Base-by-base conservation (phyloP, 2,329 filamentous ascomycete species). In the Colletotrichum lindemuthianum region DNA sequence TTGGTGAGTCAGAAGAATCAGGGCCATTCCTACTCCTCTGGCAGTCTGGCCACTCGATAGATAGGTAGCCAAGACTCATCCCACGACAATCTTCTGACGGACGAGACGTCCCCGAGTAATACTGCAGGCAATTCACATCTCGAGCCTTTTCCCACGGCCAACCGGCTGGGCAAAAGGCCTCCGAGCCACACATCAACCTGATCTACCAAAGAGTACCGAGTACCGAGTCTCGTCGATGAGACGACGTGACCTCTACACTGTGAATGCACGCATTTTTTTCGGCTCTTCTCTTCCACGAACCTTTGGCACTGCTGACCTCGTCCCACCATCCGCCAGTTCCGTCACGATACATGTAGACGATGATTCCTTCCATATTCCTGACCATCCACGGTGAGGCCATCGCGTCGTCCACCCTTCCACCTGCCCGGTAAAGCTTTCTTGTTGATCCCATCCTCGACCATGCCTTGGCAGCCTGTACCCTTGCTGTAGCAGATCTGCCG, bases 401-500 rank as follows among this genome's bases (percentile, higher is more conserved):
- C 15, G 10, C 34, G n/a, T 44, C 43, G 47, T 8, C 16, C n/a
- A 7, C 15, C 36, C 12, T 4, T 11, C 37, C 16, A 13, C 34
- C 34, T 33, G 45, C 39, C 15, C 15, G 24, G 47, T 50, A 9
- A 65, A 65, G 61, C 40, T 65, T 41, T 61, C 34, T 55, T 41
- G n/a, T 32, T 34, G 47, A 24, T 45, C 50, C 61, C 45, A 32
- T 47, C 41, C 40, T 47, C 37, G 45, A n/a, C 34, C 32, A 8
- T 39, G 33, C 24, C 61, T 65, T 61, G 61, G 61, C 61, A 56
- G 51, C 57, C 57, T 45, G 16, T 61, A 45, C 50, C 45, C 24
- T 24, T 56, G 58, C 44, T 55, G 58, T 65, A 56, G 47, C 58
- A 61, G 58, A 61, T 60, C 45, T 41, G 58, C 58, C 41, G 61